Conservation (phyloP, 2,329 filamentous ascomycete genomes). For the Cladosporium sp. region DNA sequence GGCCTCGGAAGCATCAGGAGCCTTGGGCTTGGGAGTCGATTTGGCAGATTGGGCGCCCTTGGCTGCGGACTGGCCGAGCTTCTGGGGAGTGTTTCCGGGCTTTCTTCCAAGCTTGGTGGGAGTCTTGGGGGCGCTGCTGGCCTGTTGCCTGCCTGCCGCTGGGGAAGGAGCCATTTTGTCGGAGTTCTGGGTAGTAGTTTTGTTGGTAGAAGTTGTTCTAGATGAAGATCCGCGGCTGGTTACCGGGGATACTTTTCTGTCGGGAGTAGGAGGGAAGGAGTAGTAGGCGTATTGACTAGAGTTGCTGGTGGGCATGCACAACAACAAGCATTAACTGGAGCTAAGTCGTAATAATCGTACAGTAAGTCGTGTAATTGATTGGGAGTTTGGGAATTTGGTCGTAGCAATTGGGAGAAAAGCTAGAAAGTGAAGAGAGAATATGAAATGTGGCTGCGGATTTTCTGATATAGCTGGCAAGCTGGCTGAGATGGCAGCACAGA, state of each 20-base stretch:
- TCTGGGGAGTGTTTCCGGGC: conserved; percentile 38
- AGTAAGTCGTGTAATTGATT: conserved; percentile 10
- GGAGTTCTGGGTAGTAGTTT: conserved; percentile 32
- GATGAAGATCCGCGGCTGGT: conserved; percentile 18
- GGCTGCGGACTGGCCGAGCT: conserved; percentile 43
- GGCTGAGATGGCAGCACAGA: conserved; percentile 9
- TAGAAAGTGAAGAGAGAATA: background rate
- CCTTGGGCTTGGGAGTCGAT: conserved; percentile 32
- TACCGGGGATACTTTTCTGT: conserved; percentile 40
- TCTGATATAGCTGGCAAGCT: conserved; percentile 18
- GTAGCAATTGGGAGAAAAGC: conserved; percentile 16
- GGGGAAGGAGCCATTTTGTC: conserved; percentile 51
- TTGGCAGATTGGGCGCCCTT: conserved; percentile 20
- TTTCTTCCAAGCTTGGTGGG: conserved; percentile 53
- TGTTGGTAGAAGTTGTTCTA: conserved; percentile 16
- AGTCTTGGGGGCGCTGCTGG: conserved; percentile 47
- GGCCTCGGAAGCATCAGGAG: conserved; percentile 5
- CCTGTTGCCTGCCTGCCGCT: conserved; percentile 49
- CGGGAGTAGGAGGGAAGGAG: conserved; percentile 53
- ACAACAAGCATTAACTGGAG: conserved; percentile 24
- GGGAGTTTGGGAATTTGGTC: conserved; percentile 23
- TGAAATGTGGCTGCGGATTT: conserved; percentile 14
- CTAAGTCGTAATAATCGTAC: conserved; percentile 28
- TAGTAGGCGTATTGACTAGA: conserved; percentile 53
- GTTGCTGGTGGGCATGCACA: conserved; percentile 50